Base-by-base conservation (phyloP, 1,284 basidiomycete species). In the Stereum hirsutum region DNA sequence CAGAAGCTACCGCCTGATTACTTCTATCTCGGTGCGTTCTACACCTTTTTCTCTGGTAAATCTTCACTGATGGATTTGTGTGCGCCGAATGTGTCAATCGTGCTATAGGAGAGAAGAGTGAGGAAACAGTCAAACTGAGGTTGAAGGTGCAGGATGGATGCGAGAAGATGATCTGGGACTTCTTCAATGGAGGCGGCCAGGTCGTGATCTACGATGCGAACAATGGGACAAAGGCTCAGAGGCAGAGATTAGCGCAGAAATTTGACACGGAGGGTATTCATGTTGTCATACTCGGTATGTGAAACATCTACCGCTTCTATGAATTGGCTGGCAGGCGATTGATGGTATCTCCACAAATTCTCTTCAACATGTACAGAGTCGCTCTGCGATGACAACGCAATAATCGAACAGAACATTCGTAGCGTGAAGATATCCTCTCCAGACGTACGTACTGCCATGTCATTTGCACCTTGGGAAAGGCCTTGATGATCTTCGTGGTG, bases 201-300 rank as follows among this genome's bases (percentile, higher is more conserved):
- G 94, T 99, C 14, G 91, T 95, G 26, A 94, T 99, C 48, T 99
- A 98, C 66, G 96, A 99, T 59, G 96, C 96, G n/a, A 99, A 99
- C 61, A 98, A 99, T 56, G 91, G 92, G 1, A 82, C 80, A 8
- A 70, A 72, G 37, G 72, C 70, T 34, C 73, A 75, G 28, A 70
- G 96, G 41, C 77, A 83, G 49, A 69, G 68, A 14, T 65, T 96
- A 28, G 81, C 85, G 2, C 81, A 93, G 62, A 90, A 81, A 64
- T 98, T 96, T 56, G 81, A 86, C 60, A 75, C 79, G 53, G 72
- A 65, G 39, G 86, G 87, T 12, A 81, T 95, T 39, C 94, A 98
- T 70, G 89, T 98, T 50, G 81, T 98, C 58, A 79, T 96, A 63
- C 75, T 98, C 17, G 92, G 93, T 90, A 55, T 50, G 81, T 63